Conservation (phyloP, 2,329 filamentous ascomycete species). For the Colletotrichum salicis region DNA sequence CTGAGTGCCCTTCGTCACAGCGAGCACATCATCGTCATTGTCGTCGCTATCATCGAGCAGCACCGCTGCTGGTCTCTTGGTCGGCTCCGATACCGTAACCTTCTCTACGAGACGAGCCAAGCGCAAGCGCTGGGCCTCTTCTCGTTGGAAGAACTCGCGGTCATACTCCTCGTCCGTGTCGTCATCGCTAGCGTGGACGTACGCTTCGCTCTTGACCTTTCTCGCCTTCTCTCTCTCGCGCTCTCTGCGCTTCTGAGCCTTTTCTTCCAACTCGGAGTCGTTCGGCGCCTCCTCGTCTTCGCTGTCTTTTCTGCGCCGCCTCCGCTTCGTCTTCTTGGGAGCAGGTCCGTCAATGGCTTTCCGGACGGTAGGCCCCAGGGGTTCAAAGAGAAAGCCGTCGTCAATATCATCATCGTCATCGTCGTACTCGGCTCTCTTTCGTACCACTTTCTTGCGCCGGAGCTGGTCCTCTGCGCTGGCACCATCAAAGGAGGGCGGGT, state of each 20-base stretch:
- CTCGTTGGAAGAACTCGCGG: conserved; percentile 79
- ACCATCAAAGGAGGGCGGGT: conserved; percentile 80
- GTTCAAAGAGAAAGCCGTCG: conserved; percentile 73
- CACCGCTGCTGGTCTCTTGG: conserved; percentile 43
- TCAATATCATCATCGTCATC: conserved; percentile 66
- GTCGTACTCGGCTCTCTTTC: conserved; percentile 72
- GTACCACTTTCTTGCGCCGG: conserved; percentile 72
- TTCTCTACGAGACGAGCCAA: conserved; percentile 52
- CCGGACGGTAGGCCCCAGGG: conserved; percentile 71
- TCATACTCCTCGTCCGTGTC: conserved; percentile 83
- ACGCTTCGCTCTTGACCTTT: conserved; percentile 86
- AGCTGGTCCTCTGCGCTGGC: conserved; percentile 82
- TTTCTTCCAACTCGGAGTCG: conserved; percentile 73
- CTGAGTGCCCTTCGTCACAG: conserved; percentile 35
- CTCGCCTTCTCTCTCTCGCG: conserved; percentile 80
- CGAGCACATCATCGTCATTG: conserved; percentile 35
- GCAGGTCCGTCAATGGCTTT: conserved; percentile 59
- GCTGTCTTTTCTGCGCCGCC: conserved; percentile 59
- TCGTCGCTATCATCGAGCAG: conserved; percentile 41
- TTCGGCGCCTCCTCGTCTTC: conserved; percentile 59
- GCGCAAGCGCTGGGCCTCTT: conserved; percentile 63
- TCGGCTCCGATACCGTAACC: conserved; percentile 29
- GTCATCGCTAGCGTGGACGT: conserved; percentile 86
- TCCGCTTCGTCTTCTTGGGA: conserved; percentile 46
- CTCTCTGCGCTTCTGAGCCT: conserved; percentile 69